Conservation (phyloP, 768 basidiomycete species). For the Xerocomellus intermedius region DNA sequence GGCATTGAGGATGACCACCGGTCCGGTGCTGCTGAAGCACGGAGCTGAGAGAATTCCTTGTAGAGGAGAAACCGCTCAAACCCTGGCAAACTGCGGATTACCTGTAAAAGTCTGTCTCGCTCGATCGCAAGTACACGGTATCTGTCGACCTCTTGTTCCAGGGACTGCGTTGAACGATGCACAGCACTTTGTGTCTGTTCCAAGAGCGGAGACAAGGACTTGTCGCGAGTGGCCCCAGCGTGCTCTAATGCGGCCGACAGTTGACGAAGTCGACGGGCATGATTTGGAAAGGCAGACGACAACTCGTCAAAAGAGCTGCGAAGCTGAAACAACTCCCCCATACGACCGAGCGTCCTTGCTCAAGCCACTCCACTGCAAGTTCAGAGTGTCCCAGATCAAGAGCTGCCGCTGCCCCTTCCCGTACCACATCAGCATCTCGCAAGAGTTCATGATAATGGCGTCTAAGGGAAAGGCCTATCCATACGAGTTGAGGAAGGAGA, state of each 20-base stretch:
- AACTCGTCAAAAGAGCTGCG: not conserved
- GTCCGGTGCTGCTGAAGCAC: not conserved
- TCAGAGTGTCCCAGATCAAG: not conserved
- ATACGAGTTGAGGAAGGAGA: too few species aligned
- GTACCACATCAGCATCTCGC: not conserved
- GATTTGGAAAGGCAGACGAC: not conserved
- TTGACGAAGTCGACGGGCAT: not conserved
- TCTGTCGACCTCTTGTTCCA: not conserved
- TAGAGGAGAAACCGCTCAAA: conserved; percentile 1
- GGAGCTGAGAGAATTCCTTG: not conserved
- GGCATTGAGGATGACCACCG: not conserved
- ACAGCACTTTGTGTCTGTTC: not conserved
- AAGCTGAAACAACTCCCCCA: not conserved
- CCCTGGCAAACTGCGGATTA: not conserved
- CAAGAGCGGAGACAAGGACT: not conserved
- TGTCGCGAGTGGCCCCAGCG: not conserved
- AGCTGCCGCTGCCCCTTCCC: not conserved
- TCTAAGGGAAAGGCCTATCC: not conserved
- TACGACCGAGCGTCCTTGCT: not conserved
- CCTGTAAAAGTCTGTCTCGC: not conserved
- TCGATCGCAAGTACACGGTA: not conserved
- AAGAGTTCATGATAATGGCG: not conserved
- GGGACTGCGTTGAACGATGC: not conserved
- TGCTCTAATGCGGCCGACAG: not conserved
- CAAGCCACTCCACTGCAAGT: not conserved